phyloP scores from a whole-genome alignment of 331 rosid species.

The Quercus phellos region DNA sequence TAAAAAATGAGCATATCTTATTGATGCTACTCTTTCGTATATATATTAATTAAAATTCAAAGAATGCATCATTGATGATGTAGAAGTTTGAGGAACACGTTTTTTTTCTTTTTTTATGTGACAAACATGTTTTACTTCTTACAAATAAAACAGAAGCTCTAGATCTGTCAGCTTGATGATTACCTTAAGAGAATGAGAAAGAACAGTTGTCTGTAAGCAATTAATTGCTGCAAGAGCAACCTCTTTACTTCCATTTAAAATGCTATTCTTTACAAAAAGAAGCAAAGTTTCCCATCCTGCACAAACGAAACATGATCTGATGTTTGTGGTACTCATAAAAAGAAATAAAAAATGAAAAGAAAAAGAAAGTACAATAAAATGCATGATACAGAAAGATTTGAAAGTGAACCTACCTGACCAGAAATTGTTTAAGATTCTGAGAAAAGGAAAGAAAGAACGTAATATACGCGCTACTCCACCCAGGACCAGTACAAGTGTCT shows the following conservation, averaged over 20 bases:
- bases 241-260: constrained; percentile 78
- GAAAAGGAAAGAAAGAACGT: constrained; percentile 86
- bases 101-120: neutral
- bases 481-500: constrained; percentile 85
- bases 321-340: constrained; percentile 21
- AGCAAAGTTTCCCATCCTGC: constrained; percentile 95
- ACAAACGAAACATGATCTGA: constrained; percentile 18
- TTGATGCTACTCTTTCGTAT: constrained; percentile 13
- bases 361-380: constrained; percentile 22
- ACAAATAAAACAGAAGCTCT: constrained; percentile 21
- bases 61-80: neutral
- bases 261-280: constrained; percentile 78
- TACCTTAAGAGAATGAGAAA: constrained; percentile 90
- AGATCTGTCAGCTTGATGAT: constrained; percentile 11
- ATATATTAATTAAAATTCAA: constrained; percentile 13
- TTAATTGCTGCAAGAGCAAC: constrained; percentile 92
- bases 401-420: constrained; percentile 69
- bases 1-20: constrained; percentile 19
- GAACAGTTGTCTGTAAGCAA: constrained; percentile 81
- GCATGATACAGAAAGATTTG: constrained; percentile 21
- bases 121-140: constrained; percentile 13
- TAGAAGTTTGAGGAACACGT: neutral
- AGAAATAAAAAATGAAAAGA: neutral
- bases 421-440: constrained; percentile 68
- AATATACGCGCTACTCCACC: constrained; percentile 91